Conservation (phyloP, 169 alveolate species). For the Plasmodium vinckei region DNA sequence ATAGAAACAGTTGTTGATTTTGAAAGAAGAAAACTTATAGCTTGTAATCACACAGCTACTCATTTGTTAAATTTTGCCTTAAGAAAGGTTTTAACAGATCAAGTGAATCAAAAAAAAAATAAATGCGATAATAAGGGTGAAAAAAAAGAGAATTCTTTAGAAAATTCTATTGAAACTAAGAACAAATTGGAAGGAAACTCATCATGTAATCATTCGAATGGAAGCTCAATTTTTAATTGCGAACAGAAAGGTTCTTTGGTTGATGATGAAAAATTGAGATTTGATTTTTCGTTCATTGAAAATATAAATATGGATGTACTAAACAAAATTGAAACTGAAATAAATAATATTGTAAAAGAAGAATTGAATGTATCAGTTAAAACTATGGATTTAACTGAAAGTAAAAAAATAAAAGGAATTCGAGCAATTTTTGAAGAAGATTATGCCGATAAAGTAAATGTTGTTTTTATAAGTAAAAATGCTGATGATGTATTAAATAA, state of each 20-base stretch:
- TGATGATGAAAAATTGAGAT: conserved; percentile 88
- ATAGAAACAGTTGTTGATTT: conserved; percentile 83
- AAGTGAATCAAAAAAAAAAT: background rate
- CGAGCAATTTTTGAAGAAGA: conserved; percentile 92
- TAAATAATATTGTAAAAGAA: conserved; percentile 81
- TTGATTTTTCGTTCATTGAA: conserved; percentile 87
- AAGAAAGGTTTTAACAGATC: conserved; percentile 80
- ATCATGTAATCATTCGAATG: background rate
- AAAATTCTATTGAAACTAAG: background rate
- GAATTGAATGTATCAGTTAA: conserved; percentile 80
- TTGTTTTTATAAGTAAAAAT: conserved; percentile 89
- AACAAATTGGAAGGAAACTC: background rate
- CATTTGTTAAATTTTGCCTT: conserved; percentile 92
- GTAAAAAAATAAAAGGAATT: conserved; percentile 86
- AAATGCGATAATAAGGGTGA: background rate
- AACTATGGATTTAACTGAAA: conserved; percentile 80
- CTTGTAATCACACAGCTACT: conserved; percentile 95
- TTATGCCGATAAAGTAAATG: conserved; percentile 95
- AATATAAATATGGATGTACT: conserved; percentile 82
- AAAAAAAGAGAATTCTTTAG: background rate
- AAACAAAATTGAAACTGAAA: conserved; percentile 78
- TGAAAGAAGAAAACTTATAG: conserved; percentile 89
- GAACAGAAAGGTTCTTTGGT: conserved; percentile 92
- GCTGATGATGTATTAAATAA: conserved; percentile 76
- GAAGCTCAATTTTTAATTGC: conserved; percentile 54